Evolutionary conservation across 495 filamentous ascomycete species (phyloP), one percentile per base, ranked within the genome.

Genomic region (Penicillium canariense): DNA sequence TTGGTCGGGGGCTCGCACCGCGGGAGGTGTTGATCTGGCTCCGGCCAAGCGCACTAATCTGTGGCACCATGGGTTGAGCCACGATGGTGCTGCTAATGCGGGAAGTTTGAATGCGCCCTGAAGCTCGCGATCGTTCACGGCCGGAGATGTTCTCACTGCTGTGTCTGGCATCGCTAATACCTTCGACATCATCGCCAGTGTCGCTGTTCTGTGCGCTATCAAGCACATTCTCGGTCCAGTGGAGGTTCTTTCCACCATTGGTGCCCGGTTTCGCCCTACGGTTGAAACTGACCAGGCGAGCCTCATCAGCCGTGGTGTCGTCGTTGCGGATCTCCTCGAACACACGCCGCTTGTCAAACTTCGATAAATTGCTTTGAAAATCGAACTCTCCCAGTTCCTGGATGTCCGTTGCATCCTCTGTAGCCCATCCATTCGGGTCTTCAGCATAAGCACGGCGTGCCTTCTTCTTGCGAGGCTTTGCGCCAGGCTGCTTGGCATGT

Each of bases 341-440:
- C 9, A 97, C 81, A 7, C 82, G 81, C 18, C 86, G 81, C 75
- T 98, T 98, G 69, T 98, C 92, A 58, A 98, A 98, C 60, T 94
- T 94, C 15, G 88, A 90, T 11, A 96, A 76, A 56, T 89, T 90
- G 20, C 82, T 85, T 58, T 87, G 82, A 60, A 97, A 97, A 71
- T 97, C 92, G 56, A 97, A 97, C 55, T 97, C 93, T 1, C 87
- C 89, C 72, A 89, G 78, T 63, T 93, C 93, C 70, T 96, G 93
- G n/a, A 96, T 91, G 69, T 98, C 94, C 2, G 91, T 96, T 22
- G 91, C 91, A 69, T 97, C 92, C 67, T 96, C 94, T 0, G 93
- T 97, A 34, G 90, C 91, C 94, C 94, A 98, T 11, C 91, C 94
- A 72, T 88, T 96, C 17, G 88, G 81, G 56, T 87, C 78, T 20